Percentiles rank a stretch among this genome's conserved stretches.
Evolutionary conservation across 1,284 basidiomycete species (phyloP).

Genomic region (Ceratobasidium sp.): DNA sequence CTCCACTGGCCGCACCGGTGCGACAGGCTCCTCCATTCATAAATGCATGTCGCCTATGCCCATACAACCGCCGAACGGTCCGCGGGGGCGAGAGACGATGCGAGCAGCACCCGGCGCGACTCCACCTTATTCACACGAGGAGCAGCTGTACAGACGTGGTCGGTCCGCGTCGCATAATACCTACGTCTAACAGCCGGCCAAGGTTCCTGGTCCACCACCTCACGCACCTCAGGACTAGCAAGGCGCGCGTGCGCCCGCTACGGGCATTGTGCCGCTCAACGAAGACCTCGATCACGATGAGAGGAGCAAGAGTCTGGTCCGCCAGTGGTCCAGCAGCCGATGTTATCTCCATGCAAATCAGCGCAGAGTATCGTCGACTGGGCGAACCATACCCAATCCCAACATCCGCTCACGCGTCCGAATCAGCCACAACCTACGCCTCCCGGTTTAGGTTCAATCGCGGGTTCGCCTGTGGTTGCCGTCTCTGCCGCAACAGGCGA

Average conservation of each 20-base stretch:
- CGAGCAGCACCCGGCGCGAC: constrained; percentile 14
- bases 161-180: constrained; percentile 21
- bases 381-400: constrained; percentile 41
- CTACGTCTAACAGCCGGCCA: constrained; percentile 11
- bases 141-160: constrained; percentile 8
- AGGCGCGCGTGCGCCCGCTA: constrained; percentile 19
- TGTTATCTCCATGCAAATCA: not conserved
- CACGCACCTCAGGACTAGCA: not conserved
- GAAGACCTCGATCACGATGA: constrained; percentile 42
- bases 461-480: not conserved
- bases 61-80: constrained; percentile 3
- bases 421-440: constrained; percentile 31
- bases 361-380: constrained; percentile 34
- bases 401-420: constrained; percentile 35
- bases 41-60: constrained; percentile 5
- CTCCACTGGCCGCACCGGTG: no score
- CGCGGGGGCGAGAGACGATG: not conserved
- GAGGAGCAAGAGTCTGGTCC: constrained; percentile 19
- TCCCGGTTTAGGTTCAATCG: constrained; percentile 1
- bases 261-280: constrained; percentile 36
- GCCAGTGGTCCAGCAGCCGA: constrained; percentile 12
- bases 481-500: not conserved
- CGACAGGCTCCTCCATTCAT: no score
- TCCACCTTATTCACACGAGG: constrained; percentile 35
- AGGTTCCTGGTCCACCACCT: constrained; percentile 21